Evolutionary conservation across 1,284 basidiomycete genomes (phyloP).

Genomic region (Leccinum glutinopallens): DNA sequence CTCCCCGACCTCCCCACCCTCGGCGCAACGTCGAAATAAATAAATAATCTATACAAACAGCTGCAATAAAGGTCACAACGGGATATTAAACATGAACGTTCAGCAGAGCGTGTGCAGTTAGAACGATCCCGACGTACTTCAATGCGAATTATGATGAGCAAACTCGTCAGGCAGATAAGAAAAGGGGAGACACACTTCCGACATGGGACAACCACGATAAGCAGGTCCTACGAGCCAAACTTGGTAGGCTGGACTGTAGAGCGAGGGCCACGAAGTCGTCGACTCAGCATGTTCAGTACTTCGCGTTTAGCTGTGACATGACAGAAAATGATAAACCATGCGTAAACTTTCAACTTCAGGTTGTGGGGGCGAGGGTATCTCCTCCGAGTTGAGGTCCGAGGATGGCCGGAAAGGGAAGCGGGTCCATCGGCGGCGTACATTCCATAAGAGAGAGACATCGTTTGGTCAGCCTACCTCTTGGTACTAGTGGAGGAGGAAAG

Average conservation of each 20-base stretch:
- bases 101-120: too few species aligned
- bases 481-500: neutral
- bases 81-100: too few species aligned
- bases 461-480: conserved; percentile 4
- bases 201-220: conserved; percentile 29
- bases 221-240: conserved; percentile 43
- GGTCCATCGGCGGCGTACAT: conserved; percentile 39
- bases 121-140: too few species aligned
- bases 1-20: too few species aligned
- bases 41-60: too few species aligned
- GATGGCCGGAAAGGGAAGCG: conserved; percentile 43
- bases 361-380: conserved; percentile 41
- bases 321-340: conserved; percentile 9
- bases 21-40: too few species aligned
- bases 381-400: conserved; percentile 31
- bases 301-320: conserved; percentile 28
- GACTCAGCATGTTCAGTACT: conserved; percentile 15
- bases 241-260: conserved; percentile 55
- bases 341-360: conserved; percentile 31
- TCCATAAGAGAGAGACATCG: conserved; percentile 35
- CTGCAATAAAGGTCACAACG: too few species aligned
- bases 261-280: conserved; percentile 50
- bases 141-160: too few species aligned
- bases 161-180: too few species aligned
- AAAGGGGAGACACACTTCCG: too few species aligned